Base-by-base conservation (phyloP, 495 filamentous ascomycete genomes). In the Platismatia glauca region DNA sequence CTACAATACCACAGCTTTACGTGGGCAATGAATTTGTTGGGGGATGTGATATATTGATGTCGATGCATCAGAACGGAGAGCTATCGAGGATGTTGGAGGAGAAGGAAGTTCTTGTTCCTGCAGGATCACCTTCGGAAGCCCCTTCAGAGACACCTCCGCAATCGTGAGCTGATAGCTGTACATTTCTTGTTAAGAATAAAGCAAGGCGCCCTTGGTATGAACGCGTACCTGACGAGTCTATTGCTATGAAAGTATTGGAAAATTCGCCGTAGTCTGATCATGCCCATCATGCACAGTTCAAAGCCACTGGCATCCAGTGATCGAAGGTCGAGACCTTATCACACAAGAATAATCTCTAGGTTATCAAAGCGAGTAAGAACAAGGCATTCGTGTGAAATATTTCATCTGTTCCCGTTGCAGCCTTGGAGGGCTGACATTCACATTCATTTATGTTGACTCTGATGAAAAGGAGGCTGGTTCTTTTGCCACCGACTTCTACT, bases 41-140 rank as follows among this genome's bases (percentile, higher is more conserved):
- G 60, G 94, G 94, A 3, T 97, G 94, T 72, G 95, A 98, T 76
- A 98, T 98, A 61, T 72, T 98, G 69, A 86, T 97, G 76, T 88
- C 86, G 11, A 97, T 97, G 94, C 94, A 97, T 77, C 90, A 97
- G 76, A 95, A 89, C 72, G 94, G 94, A 34, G 90, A 94, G 67
- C 81, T 98, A 64, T 89, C 91, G 3, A 95, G 93, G 76, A 67
- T 97, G 72, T 76, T 98, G 16, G 91, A 95, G 69, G 88, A 92
- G 73, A 95, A 97, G 82, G 79, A 82, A 39, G 91, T 97, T 35
- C 71, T 98, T 44, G 85, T 83, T 7, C 77, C 79, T 20, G 78
- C 78, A 48, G 78, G 81, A 67, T 57, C 29, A 13, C 9, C 37
- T 3, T 18, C 15, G 27, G 37, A 38, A 41, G 60, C 64, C 56